These are phyloP conservation scores for Microsporum canis DNA, from an alignment of 2,329 filamentous ascomycete species.

Conservation along the genomic window DNA sequence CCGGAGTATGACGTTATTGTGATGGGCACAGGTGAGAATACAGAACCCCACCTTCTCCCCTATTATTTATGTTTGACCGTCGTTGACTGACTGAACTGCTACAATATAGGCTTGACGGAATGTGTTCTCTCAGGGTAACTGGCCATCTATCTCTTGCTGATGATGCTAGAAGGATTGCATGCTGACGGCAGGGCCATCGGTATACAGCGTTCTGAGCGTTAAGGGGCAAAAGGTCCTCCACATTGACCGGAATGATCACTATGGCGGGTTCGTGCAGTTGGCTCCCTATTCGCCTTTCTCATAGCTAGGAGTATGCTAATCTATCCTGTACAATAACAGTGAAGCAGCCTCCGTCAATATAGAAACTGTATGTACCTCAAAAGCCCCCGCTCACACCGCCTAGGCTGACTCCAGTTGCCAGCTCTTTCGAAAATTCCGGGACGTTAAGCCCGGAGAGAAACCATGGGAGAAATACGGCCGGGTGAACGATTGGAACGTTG, in stretches of 20 bases:
- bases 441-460: slow-evolving; percentile 65
- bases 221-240: slow-evolving; percentile 99
- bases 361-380: slow-evolving; percentile 57
- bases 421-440: slow-evolving; percentile 96
- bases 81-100: slow-evolving; percentile 19
- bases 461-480: slow-evolving; percentile 98
- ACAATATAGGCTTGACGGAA: slow-evolving; percentile 72
- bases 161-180: not conserved
- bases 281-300: slow-evolving; percentile 8
- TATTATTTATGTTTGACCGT: slow-evolving; percentile 15
- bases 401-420: slow-evolving; percentile 35
- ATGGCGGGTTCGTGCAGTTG: slow-evolving; percentile 65
- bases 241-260: slow-evolving; percentile 97
- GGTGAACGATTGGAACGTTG: slow-evolving; percentile 98
- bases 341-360: slow-evolving; percentile 96
- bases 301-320: slow-evolving; percentile 12
- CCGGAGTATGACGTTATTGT: slow-evolving; percentile 98
- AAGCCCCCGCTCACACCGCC: not conserved
- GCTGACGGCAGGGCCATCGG: slow-evolving; percentile 1
- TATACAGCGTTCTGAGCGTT: slow-evolving; percentile 73
- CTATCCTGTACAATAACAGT: slow-evolving; percentile 36
- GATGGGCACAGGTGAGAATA: slow-evolving; percentile 73
- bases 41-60: slow-evolving; percentile 23
- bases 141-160: not conserved
- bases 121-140: slow-evolving; percentile 93